A percentile compares a stretch with the other conserved stretches of the same genome.
Evolutionary conservation across 495 filamentous ascomycete species (phyloP).

Genomic region (Penicillium argentinense): DNA sequence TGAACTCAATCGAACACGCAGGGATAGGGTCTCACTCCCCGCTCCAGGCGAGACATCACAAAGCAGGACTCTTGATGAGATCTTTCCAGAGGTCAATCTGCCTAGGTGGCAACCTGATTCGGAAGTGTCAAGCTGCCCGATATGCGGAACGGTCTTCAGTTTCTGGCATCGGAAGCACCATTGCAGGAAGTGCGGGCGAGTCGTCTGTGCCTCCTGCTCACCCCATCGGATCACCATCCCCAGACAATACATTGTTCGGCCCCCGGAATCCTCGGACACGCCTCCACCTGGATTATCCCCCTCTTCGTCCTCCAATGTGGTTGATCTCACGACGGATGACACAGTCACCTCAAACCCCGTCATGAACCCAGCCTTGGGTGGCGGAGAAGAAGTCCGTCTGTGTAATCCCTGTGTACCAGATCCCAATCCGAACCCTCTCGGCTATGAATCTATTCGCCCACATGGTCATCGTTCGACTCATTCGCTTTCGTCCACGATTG

Average conservation of each 20-base stretch:
- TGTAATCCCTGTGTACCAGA: slow-evolving; percentile 96
- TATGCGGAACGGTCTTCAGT: slow-evolving; percentile 73
- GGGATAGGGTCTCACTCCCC: background rate
- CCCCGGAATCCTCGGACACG: slow-evolving; percentile 50
- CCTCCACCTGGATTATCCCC: slow-evolving; percentile 18
- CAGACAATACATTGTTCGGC: slow-evolving; percentile 86
- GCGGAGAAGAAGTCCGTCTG: slow-evolving; percentile 83
- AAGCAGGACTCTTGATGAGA: background rate
- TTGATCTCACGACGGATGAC: slow-evolving; percentile 47
- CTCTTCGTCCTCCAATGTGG: slow-evolving; percentile 20
- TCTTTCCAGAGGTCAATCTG: slow-evolving; percentile 23
- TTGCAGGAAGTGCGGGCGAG: slow-evolving; percentile 93
- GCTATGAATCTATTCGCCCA: slow-evolving; percentile 27
- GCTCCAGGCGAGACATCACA: background rate
- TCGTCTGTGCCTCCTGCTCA: slow-evolving; percentile 89
- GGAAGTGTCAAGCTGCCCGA: slow-evolving; percentile 76
- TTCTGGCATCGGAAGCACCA: slow-evolving; percentile 92
- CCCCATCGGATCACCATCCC: slow-evolving; percentile 96
- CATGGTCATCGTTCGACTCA: slow-evolving; percentile 25
- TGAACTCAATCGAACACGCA: background rate
- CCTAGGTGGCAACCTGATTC: slow-evolving; percentile 86
- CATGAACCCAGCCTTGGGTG: slow-evolving; percentile 60
- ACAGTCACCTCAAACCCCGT: slow-evolving; percentile 17
- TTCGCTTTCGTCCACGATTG: slow-evolving; percentile 24
- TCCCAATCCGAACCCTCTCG: slow-evolving; percentile 70